Percentiles rank a stretch among this genome's conserved stretches.
phyloP scores from a whole-genome alignment of 1,284 basidiomycete species.

The Ustilago vetiveriae region DNA sequence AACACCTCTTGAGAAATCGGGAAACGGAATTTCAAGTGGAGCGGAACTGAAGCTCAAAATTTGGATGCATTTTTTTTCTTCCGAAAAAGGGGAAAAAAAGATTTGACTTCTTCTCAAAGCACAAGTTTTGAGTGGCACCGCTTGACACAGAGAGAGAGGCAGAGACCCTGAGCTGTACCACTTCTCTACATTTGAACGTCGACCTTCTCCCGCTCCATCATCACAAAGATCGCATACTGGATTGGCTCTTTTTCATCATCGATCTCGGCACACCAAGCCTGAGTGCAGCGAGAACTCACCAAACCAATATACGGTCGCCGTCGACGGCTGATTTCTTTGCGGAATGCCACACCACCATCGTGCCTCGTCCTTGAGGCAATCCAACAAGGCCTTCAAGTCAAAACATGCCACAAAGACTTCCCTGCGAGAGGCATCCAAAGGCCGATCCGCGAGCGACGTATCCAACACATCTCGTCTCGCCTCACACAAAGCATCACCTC shows the following conservation, averaged over 20 bases:
- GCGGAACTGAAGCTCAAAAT: conserved; percentile 11
- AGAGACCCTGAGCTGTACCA: not conserved
- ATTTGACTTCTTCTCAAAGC: not conserved
- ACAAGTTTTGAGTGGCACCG: not conserved
- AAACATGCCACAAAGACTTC: conserved; percentile 63
- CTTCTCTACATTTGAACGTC: too few species aligned
- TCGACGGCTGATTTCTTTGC: not conserved
- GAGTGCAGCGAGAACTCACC: too few species aligned
- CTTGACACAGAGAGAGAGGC: not conserved
- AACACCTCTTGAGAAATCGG: too few species aligned
- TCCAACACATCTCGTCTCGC: conserved; percentile 29
- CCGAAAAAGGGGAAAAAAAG: too few species aligned
- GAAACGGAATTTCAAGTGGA: conserved; percentile 11
- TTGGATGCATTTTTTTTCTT: not conserved
- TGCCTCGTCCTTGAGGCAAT: conserved; percentile 57
- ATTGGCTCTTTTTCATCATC: too few species aligned
- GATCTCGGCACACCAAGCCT: too few species aligned
- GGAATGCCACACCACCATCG: conserved; percentile 58
- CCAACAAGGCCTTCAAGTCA: conserved; percentile 65
- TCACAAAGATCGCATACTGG: too few species aligned
- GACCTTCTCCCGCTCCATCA: not conserved
- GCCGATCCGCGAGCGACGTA: conserved; percentile 33
- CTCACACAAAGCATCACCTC: conserved; percentile 51
- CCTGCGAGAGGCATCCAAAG: conserved; percentile 56
- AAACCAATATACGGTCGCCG: not conserved